Conservation (phyloP, 352 stramenopile genomes). For the Phytophthora citricola region DNA sequence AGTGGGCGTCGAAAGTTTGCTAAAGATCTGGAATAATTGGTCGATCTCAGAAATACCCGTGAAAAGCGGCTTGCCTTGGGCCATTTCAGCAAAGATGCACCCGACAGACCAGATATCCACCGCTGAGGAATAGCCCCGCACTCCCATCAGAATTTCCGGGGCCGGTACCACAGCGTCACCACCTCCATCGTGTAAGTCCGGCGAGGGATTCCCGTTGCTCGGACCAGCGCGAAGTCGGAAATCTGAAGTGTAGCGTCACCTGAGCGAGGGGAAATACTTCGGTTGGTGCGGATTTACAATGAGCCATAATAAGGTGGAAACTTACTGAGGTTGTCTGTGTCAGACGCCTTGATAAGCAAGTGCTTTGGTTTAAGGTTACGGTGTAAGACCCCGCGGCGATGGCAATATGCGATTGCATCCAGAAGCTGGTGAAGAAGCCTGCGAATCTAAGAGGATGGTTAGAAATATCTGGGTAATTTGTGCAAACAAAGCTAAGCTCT, state of each 20-base stretch:
- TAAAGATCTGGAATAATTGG: constrained; percentile 90
- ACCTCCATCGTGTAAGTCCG: constrained; percentile 93
- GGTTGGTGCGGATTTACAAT: neutral
- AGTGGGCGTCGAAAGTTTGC: constrained; percentile 96
- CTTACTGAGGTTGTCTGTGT: constrained; percentile 68
- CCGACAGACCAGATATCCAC: constrained; percentile 96
- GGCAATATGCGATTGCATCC: constrained; percentile 89
- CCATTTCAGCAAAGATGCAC: constrained; percentile 99
- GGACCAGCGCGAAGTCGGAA: constrained; percentile 90
- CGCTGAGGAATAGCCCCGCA: constrained; percentile 81
- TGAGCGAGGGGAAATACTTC: constrained; percentile 16
- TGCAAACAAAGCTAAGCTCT: constrained; percentile 3
- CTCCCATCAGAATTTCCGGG: constrained; percentile 92
- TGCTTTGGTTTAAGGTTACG: constrained; percentile 93
- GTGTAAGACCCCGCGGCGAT: constrained; percentile 88
- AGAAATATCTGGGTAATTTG: constrained; percentile 4
- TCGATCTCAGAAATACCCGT: constrained; percentile 84
- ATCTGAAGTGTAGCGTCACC: constrained; percentile 80
- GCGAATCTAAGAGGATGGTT: constrained; percentile 55
- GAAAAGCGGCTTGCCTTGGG: constrained; percentile 87
- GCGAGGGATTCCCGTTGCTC: constrained; percentile 85
- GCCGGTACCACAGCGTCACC: constrained; percentile 92
- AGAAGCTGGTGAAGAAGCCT: constrained; percentile 88
- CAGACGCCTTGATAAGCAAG: constrained; percentile 81
- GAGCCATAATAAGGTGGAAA: neutral